phyloP scores from a whole-genome alignment of 345 rosid species.

The Balakata baccata region DNA sequence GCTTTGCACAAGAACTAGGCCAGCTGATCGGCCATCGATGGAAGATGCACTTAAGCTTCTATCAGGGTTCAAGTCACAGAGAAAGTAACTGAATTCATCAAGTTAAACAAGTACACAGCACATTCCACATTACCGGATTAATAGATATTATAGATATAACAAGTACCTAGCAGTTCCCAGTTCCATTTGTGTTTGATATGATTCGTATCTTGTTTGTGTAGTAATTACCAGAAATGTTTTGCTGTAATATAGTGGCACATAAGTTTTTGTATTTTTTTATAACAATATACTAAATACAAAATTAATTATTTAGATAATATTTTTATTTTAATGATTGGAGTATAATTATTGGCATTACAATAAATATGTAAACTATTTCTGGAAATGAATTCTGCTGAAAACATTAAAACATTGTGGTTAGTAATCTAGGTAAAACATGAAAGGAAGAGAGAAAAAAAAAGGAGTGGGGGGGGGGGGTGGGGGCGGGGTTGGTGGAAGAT shows the following conservation, averaged over 20 bases:
- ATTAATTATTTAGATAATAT: too few species aligned
- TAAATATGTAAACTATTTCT: too few species aligned
- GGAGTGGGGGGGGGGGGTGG: too few species aligned
- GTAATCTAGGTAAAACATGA: too few species aligned
- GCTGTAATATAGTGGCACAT: slow-evolving; percentile 13
- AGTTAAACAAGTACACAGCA: background rate
- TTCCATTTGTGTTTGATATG: slow-evolving; percentile 17
- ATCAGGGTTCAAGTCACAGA: slow-evolving; percentile 33
- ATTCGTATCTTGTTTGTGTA: background rate
- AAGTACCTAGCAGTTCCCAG: slow-evolving; percentile 22
- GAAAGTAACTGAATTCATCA: slow-evolving; percentile 24
- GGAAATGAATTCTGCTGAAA: too few species aligned
- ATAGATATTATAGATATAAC: slow-evolving; percentile 14
- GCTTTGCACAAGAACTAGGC: slow-evolving; percentile 57
- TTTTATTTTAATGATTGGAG: too few species aligned
- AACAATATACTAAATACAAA: too few species aligned
- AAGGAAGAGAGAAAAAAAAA: too few species aligned
- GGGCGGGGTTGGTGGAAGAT: too few species aligned
- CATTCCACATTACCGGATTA: slow-evolving; percentile 2
- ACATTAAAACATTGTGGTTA: too few species aligned
- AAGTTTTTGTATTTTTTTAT: slow-evolving; percentile 10
- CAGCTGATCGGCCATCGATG: slow-evolving; percentile 57
- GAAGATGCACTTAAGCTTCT: slow-evolving; percentile 65
- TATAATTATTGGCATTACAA: too few species aligned
- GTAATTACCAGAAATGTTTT: slow-evolving; percentile 10